Evolutionary conservation across 371 early-diverging fungal species (phyloP).

Genomic region (Saksenaea vasiformis): DNA sequence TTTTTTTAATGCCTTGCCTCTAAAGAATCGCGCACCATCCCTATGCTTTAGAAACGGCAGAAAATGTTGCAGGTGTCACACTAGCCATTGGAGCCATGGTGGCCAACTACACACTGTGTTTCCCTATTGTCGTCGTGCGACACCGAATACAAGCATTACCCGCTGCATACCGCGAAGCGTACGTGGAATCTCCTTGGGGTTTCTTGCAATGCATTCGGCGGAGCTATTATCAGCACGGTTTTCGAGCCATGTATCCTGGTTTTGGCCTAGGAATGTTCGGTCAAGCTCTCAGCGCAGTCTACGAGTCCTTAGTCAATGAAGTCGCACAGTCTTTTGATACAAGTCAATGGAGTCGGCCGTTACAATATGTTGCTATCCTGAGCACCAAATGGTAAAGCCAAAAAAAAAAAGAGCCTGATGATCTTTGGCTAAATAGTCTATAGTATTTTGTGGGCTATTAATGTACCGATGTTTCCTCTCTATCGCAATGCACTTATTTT

Average conservation of each 20-base stretch:
- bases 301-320: slow-evolving; percentile 50
- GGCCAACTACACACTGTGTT: slow-evolving; percentile 58
- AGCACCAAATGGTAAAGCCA: slow-evolving; percentile 12
- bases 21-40: not conserved
- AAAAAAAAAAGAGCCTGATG: slow-evolving; percentile 15
- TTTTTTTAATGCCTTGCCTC: not conserved
- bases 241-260: slow-evolving; percentile 56
- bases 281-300: slow-evolving; percentile 55
- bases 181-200: not conserved
- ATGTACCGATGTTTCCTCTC: slow-evolving; percentile 57
- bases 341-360: not conserved
- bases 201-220: slow-evolving; percentile 20
- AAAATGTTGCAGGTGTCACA: slow-evolving; percentile 51
- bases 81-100: slow-evolving; percentile 59
- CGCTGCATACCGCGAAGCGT: not conserved
- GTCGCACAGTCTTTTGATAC: slow-evolving; percentile 22
- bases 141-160: slow-evolving; percentile 49
- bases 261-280: slow-evolving; percentile 59
- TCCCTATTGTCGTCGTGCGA: slow-evolving; percentile 60
- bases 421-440: slow-evolving; percentile 7
- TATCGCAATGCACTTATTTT: slow-evolving; percentile 56
- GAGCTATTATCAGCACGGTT: slow-evolving; percentile 40
- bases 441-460: slow-evolving; percentile 34
- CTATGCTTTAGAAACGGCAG: slow-evolving; percentile 41
- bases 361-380: slow-evolving; percentile 6